These are phyloP conservation scores for Phytophthora chlamydospora DNA, from an alignment of 352 stramenopile genomes.

Conservation along the genomic window DNA sequence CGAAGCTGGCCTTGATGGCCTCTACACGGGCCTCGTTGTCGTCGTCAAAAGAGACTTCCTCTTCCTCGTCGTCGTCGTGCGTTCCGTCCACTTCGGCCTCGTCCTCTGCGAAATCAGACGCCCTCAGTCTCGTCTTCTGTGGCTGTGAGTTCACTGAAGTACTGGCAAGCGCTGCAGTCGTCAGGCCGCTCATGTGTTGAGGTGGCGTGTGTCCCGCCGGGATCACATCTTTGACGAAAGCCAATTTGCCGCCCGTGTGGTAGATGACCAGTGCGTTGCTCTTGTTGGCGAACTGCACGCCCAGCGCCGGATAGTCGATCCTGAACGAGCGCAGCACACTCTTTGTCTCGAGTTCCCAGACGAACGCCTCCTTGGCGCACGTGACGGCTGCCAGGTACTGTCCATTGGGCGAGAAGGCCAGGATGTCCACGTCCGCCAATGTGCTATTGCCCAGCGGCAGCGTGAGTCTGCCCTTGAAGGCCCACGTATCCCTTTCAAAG, in stretches of 20 bases:
- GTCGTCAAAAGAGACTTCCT: conserved; percentile 53
- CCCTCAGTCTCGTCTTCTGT: conserved; percentile 35
- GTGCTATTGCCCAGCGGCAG: conserved; percentile 67
- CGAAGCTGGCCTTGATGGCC: conserved; percentile 85
- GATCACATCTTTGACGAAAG: conserved; percentile 71
- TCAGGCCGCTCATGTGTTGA: conserved; percentile 40
- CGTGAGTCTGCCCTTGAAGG: conserved; percentile 43
- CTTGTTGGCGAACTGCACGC: conserved; percentile 63
- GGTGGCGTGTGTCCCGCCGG: conserved; percentile 59
- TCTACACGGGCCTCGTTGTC: conserved; percentile 77
- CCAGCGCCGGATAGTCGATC: conserved; percentile 60
- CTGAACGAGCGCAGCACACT: conserved; percentile 63
- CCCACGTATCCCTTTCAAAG: conserved; percentile 57
- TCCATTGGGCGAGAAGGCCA: conserved; percentile 85
- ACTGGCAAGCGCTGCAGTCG: conserved; percentile 2
- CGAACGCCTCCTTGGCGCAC: conserved; percentile 73
- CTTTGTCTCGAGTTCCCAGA: conserved; percentile 65
- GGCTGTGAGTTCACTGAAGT: conserved; percentile 15
- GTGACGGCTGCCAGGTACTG: conserved; percentile 72
- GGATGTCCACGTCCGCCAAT: conserved; percentile 65
- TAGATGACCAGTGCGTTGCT: conserved; percentile 64
- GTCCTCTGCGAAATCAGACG: conserved; percentile 55
- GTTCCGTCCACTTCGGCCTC: conserved; percentile 49
- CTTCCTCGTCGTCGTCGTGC: conserved; percentile 40
- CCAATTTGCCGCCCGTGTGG: conserved; percentile 65